phyloP scores from a whole-genome alignment of 1,284 basidiomycete genomes.

The Cutaneotrichosporon cavernicola region DNA sequence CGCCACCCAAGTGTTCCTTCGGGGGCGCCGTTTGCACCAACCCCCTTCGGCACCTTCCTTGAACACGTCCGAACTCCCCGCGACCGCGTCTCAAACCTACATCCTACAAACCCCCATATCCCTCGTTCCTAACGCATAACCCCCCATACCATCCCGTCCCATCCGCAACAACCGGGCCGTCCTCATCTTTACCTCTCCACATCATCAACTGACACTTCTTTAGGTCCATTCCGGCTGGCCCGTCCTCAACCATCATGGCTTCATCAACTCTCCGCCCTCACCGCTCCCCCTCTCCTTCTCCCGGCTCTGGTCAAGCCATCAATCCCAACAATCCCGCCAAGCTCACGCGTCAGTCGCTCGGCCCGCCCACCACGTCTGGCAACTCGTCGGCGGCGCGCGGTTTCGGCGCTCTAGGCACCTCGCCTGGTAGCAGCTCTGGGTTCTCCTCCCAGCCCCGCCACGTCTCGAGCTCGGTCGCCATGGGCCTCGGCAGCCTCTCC shows the following conservation, averaged over 20 bases:
- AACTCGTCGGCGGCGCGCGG: slow-evolving; percentile 36
- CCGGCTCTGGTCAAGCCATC: slow-evolving; percentile 35
- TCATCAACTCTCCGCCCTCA: slow-evolving; percentile 51
- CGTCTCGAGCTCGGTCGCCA: slow-evolving; percentile 42
- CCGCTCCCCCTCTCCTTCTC: slow-evolving; percentile 50
- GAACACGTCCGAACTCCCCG: background rate
- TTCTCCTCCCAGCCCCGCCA: slow-evolving; percentile 40
- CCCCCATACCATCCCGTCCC: no score
- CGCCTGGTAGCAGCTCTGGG: slow-evolving; percentile 17
- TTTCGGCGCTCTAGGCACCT: slow-evolving; percentile 39
- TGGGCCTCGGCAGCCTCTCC: slow-evolving; percentile 28
- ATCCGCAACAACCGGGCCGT: background rate
- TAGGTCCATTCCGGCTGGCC: slow-evolving; percentile 18
- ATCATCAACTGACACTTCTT: slow-evolving; percentile 5
- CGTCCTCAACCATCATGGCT: slow-evolving; percentile 33
- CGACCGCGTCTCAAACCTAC: background rate
- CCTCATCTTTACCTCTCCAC: background rate
- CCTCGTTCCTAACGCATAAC: background rate
- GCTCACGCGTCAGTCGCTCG: slow-evolving; percentile 51
- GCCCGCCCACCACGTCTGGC: slow-evolving; percentile 41
- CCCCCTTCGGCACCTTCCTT: background rate
- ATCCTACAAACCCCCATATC: background rate
- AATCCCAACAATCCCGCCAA: slow-evolving; percentile 45
- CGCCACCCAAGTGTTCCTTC: background rate
- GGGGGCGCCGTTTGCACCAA: background rate